These are phyloP conservation scores for Kuraishia borneana DNA, from an alignment of 805 yeast genomes.

Conservation along the genomic window DNA sequence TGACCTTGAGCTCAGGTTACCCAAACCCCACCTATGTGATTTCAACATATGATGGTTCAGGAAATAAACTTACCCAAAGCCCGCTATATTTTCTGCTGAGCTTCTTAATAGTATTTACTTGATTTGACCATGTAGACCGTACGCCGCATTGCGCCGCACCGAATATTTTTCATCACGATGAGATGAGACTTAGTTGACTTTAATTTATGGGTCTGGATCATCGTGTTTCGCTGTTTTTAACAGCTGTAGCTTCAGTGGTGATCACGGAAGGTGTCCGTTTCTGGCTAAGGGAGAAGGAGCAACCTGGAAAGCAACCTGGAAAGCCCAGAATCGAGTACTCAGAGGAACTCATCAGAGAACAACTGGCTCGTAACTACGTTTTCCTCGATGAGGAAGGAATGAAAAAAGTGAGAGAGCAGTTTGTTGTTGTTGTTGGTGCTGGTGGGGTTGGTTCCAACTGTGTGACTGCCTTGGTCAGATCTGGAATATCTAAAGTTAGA, in stretches of 20 bases:
- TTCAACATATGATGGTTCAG: too few relatives aligned
- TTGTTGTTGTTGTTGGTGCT: constrained; percentile 77
- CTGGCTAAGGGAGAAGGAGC: constrained; percentile 6
- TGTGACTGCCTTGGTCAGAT: constrained; percentile 79
- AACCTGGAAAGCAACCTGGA: too few relatives aligned
- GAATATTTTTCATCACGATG: too few relatives aligned
- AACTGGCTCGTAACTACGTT: constrained; percentile 87
- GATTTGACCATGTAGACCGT: too few relatives aligned
- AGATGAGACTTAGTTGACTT: too few relatives aligned
- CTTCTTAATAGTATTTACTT: too few relatives aligned
- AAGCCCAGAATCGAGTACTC: constrained; percentile 21
- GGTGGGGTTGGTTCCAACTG: constrained; percentile 99
- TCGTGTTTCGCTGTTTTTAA: constrained; percentile 4
- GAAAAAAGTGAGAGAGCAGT: constrained; percentile 55
- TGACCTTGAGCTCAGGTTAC: too few relatives aligned
- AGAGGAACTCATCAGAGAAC: constrained; percentile 78
- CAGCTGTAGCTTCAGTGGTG: constrained; percentile 23
- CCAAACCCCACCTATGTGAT: too few relatives aligned
- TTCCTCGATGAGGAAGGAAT: constrained; percentile 84
- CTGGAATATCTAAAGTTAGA: constrained; percentile 73
- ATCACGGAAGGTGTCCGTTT: constrained; percentile 24
- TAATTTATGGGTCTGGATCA: not conserved
- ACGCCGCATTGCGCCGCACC: too few relatives aligned
- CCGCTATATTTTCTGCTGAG: too few relatives aligned
- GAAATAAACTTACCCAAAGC: too few relatives aligned